These are phyloP conservation scores for Lanmaoa rubissima DNA, from an alignment of 768 basidiomycete species.

Conservation along the genomic window DNA sequence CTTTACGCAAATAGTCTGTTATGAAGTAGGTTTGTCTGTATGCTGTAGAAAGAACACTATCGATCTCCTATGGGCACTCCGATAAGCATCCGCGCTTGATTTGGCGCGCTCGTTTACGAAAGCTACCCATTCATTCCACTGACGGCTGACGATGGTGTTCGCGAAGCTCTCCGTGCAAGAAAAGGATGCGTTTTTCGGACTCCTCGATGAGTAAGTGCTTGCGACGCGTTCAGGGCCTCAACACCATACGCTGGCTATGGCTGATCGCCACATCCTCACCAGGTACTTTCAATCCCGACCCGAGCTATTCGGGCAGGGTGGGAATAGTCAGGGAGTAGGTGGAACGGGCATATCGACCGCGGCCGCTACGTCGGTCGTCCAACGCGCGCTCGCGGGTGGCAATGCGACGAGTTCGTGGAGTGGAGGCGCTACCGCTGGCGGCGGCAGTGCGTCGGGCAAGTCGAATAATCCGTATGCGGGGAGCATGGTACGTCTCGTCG, in stretches of 20 bases:
- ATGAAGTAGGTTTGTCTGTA: slow-evolving; percentile 31
- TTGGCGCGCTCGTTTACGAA: not conserved
- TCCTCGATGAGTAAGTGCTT: slow-evolving; percentile 68
- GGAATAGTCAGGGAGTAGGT: slow-evolving; percentile 15
- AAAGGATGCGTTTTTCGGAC: slow-evolving; percentile 78
- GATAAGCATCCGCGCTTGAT: not conserved
- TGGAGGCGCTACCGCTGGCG: not conserved
- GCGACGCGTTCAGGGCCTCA: not conserved
- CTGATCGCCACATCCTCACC: slow-evolving; percentile 2
- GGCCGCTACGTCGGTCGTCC: slow-evolving; percentile 42
- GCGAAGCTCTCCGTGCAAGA: slow-evolving; percentile 62
- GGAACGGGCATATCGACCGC: slow-evolving; percentile 22
- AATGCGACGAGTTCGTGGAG: slow-evolving; percentile 26
- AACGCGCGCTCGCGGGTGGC: slow-evolving; percentile 40
- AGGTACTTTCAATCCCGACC: slow-evolving; percentile 78
- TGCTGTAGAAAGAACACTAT: slow-evolving; percentile 28
- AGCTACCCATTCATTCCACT: not conserved
- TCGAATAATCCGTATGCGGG: slow-evolving; percentile 35
- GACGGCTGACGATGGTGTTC: slow-evolving; percentile 58
- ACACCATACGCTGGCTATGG: not conserved
- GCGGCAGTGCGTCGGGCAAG: slow-evolving; percentile 7
- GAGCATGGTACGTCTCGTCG: slow-evolving; percentile 31
- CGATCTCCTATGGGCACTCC: not conserved
- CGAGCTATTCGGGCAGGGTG: slow-evolving; percentile 48
- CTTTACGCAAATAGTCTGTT: slow-evolving; percentile 24